Base-by-base conservation (phyloP, 192 early-diverging fungal genomes). In the Umbelopsis ramanniana region DNA sequence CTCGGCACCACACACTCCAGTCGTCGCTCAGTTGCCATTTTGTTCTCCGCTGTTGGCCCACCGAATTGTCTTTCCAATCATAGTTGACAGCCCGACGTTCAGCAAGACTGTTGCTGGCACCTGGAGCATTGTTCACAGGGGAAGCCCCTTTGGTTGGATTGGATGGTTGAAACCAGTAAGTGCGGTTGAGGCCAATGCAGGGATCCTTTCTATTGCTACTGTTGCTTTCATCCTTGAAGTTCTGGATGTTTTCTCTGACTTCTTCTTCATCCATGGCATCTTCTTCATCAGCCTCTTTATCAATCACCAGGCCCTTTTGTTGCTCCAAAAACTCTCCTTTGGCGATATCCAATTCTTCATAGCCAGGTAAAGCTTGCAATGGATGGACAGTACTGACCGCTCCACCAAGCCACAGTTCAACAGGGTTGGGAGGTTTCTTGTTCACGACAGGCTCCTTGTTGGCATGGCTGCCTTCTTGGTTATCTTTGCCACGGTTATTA, bases 231-330 rank as follows among this genome's bases (percentile, higher is more conserved):
- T 70, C 79, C 47, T 68, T 82, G 48, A 81, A 88, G 23, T 85
- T 79, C 15, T 80, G 76, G 3, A 75, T 66, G 8, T 81, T 68
- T 8, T 83, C 84, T 19, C 80, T 24, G 1, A 84, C 23, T 6
- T 84, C 78, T 10, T 88, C 87, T 24, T 85, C 83, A 48, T 86
- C 87, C 46, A 85, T 77, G 21, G 71, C 46, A n/a, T 85, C 83
- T 14, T 74, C 67, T 4, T 80, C 79, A 45, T 82, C 74, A 14
- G 79, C 76, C 11, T 81, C 82, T 10, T 82, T 78, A 19, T 80
- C 80, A 70, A 82, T 82, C 8, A 74, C 23, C 2, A 71, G 63
- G 0, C 83, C 76, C 24, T 76, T 73, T 45, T 77, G 46, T 14
- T 72, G 76, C 23, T 86, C 72, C 23, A 81, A 67, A 4, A 81